phyloP scores from a whole-genome alignment of 2,329 filamentous ascomycete genomes.

The Pseudohalonectria lignicola region DNA sequence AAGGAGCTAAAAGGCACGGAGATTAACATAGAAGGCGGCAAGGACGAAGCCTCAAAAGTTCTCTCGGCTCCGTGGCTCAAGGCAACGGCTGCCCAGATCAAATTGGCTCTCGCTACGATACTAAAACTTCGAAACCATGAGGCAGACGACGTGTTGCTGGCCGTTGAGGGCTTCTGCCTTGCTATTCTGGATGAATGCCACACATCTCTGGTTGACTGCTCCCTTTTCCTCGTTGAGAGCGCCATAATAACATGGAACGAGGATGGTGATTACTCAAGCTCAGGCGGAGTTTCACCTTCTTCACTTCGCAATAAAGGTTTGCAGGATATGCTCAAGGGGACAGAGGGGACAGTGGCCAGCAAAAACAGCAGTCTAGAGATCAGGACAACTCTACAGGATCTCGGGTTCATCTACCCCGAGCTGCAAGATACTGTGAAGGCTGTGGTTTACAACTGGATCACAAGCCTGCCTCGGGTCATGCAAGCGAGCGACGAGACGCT shows the following conservation, averaged over 20 bases:
- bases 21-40: conserved; percentile 12
- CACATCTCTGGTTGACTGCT: conserved; percentile 56
- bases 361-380: conserved; percentile 16
- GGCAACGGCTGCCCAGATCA: conserved; percentile 71
- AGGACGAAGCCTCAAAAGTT: conserved; percentile 19
- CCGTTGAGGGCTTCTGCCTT: conserved; percentile 62
- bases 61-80: conserved; percentile 57
- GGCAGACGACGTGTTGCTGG: conserved; percentile 54
- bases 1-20: conserved; percentile 8
- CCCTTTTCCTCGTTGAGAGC: conserved; percentile 68
- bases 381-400: conserved; percentile 29
- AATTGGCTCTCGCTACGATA: conserved; percentile 68
- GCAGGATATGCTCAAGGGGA: conserved; percentile 37
- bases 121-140: conserved; percentile 65
- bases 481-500: conserved; percentile 71
- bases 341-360: neutral
- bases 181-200: conserved; percentile 70
- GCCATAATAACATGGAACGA: conserved; percentile 56
- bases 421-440: conserved; percentile 49
- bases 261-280: conserved; percentile 26
- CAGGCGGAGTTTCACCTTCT: conserved; percentile 9
- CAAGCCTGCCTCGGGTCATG: conserved; percentile 70
- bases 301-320: conserved; percentile 20
- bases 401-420: conserved; percentile 41
- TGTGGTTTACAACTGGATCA: conserved; percentile 70